These are phyloP conservation scores for Komagataella ulmi DNA, from an alignment of 805 yeast species.

Conservation along the genomic window DNA sequence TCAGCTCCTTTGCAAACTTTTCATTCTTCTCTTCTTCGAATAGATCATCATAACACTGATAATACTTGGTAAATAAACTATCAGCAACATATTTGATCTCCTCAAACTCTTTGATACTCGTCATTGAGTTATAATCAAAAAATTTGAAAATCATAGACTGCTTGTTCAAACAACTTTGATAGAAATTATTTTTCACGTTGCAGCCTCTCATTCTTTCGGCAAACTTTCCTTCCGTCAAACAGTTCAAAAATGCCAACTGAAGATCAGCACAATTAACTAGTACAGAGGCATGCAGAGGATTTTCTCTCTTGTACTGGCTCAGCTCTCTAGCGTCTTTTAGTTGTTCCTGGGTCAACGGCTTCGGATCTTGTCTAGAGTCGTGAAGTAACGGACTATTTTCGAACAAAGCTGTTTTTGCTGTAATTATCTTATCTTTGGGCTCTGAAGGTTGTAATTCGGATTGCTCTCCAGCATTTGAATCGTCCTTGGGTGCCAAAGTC, in stretches of 20 bases:
- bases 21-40: constrained; percentile 10
- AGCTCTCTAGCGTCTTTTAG: constrained; percentile 7
- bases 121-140: constrained; percentile 18
- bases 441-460: not conserved
- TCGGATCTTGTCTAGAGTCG: not conserved
- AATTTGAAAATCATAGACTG: constrained; percentile 17
- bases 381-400: not conserved
- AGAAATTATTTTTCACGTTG: constrained; percentile 14
- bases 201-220: constrained; percentile 4
- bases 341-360: constrained; percentile 5
- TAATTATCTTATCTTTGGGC: not conserved
- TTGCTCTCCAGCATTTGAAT: not conserved
- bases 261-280: constrained; percentile 20
- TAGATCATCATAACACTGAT: constrained; percentile 13
- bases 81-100: constrained; percentile 15
- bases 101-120: constrained; percentile 14
- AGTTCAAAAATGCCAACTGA: constrained; percentile 13
- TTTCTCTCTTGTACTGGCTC: constrained; percentile 15
- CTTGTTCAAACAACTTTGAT: constrained; percentile 15
- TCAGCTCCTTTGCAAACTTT: constrained; percentile 13
- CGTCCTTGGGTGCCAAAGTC: constrained; percentile 3
- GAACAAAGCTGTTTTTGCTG: not conserved
- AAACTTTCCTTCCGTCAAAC: constrained; percentile 6
- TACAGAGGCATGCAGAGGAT: constrained; percentile 14
- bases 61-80: constrained; percentile 13